phyloP scores from a whole-genome alignment of 2,329 filamentous ascomycete genomes.

The Ceratocystis ficicola region DNA sequence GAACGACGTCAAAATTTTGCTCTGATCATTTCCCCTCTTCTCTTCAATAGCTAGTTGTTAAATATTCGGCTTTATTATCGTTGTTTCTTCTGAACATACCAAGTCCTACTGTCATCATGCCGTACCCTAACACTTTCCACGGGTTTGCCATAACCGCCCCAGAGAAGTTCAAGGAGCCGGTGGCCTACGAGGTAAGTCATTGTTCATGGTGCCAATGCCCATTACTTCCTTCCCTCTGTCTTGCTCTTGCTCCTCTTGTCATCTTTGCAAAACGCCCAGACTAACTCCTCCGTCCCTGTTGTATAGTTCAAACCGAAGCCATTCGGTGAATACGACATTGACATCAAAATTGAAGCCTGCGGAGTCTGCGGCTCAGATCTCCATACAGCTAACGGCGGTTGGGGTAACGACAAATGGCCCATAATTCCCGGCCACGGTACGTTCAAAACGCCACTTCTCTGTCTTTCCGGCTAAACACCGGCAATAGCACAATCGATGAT shows the following conservation, averaged over 20 bases:
- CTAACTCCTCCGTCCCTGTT: background rate
- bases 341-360: conserved; percentile 68
- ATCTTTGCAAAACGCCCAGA: no score
- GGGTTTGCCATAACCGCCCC: conserved; percentile 47
- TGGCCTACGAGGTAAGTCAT: conserved; percentile 13
- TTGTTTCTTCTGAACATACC: background rate
- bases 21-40: background rate
- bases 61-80: background rate
- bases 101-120: conserved; percentile 30
- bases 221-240: background rate
- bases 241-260: background rate
- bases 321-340: conserved; percentile 68
- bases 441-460: background rate
- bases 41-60: background rate
- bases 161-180: conserved; percentile 26
- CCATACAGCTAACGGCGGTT: conserved; percentile 53
- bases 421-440: conserved; percentile 47
- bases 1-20: background rate
- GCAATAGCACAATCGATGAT: background rate
- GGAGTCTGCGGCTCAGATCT: conserved; percentile 58
- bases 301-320: conserved; percentile 64
- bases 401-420: conserved; percentile 46
- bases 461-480: background rate
- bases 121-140: conserved; percentile 47
- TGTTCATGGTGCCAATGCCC: background rate